Evolutionary conservation across 176 grass and related monocot genomes (phyloP).

Genomic region (Eragrostis curvula): DNA sequence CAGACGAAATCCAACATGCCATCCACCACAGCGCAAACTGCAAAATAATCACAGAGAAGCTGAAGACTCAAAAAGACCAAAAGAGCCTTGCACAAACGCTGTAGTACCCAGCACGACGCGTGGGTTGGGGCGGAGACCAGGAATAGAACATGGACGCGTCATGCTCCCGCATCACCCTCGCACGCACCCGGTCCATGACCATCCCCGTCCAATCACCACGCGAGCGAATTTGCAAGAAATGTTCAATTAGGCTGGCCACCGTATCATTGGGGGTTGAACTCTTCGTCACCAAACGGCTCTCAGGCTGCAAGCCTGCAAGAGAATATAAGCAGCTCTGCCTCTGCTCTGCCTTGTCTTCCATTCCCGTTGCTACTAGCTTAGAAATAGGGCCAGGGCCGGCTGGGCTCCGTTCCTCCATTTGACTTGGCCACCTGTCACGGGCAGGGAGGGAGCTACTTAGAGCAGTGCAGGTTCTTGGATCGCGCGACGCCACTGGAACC

Average conservation of each 20-base stretch:
- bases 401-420: not conserved
- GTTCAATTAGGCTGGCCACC: not conserved
- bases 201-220: not conserved
- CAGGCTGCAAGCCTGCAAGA: not conserved
- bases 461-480: not conserved
- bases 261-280: not conserved
- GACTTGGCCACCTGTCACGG: not conserved
- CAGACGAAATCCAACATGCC: too few relatives aligned
- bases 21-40: too few relatives aligned
- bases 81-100: too few relatives aligned
- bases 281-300: not conserved
- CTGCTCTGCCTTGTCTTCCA: not conserved
- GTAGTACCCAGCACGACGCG: not conserved
- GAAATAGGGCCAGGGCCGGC: not conserved
- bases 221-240: not conserved
- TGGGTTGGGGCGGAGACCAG: not conserved
- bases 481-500: not conserved
- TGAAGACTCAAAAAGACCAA: not conserved
- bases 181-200: not conserved
- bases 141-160: not conserved
- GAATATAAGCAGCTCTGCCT: constrained; percentile 9
- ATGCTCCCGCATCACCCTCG: not conserved
- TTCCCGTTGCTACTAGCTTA: not conserved
- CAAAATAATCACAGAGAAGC: not conserved
- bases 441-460: too few relatives aligned